phyloP scores from a whole-genome alignment of 331 rosid genomes.

The Phaseolus coccineus region DNA sequence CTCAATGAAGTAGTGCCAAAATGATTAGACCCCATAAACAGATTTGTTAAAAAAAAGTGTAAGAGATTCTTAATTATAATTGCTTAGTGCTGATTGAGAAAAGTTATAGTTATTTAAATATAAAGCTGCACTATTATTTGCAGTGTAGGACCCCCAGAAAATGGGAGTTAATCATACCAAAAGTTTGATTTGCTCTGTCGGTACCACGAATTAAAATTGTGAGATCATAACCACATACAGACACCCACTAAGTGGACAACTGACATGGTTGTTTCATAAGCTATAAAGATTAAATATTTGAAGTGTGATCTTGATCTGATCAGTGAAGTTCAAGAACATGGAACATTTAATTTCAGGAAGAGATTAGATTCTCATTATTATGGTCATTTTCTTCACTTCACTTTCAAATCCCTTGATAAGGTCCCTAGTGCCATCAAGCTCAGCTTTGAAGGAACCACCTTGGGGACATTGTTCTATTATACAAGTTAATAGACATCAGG shows the following conservation, averaged over 20 bases:
- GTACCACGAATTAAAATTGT: constrained; percentile 22
- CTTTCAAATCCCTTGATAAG: constrained; percentile 28
- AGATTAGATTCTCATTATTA: constrained; percentile 27
- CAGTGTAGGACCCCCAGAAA: constrained; percentile 39
- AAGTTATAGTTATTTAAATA: not conserved
- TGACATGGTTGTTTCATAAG: not conserved
- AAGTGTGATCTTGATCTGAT: constrained; percentile 41
- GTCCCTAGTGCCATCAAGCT: constrained; percentile 26
- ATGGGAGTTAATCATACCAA: constrained; percentile 4
- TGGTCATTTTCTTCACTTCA: constrained; percentile 7
- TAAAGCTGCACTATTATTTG: constrained; percentile 14
- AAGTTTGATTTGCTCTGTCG: constrained; percentile 23
- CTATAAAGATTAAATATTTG: constrained; percentile 27
- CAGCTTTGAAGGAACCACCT: constrained; percentile 1
- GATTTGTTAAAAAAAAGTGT: constrained; percentile 32
- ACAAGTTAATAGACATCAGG: not conserved
- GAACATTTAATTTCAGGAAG: not conserved
- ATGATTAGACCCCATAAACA: constrained; percentile 34
- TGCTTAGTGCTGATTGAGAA: constrained; percentile 9
- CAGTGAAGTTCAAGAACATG: constrained; percentile 12
- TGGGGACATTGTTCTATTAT: not conserved
- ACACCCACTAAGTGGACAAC: constrained; percentile 39
- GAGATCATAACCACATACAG: not conserved
- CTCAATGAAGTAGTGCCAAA: constrained; percentile 23
- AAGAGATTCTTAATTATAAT: constrained; percentile 28